Base-by-base conservation (phyloP, 2,329 filamentous ascomycete genomes). In the Tetracladium maxilliforme region DNA sequence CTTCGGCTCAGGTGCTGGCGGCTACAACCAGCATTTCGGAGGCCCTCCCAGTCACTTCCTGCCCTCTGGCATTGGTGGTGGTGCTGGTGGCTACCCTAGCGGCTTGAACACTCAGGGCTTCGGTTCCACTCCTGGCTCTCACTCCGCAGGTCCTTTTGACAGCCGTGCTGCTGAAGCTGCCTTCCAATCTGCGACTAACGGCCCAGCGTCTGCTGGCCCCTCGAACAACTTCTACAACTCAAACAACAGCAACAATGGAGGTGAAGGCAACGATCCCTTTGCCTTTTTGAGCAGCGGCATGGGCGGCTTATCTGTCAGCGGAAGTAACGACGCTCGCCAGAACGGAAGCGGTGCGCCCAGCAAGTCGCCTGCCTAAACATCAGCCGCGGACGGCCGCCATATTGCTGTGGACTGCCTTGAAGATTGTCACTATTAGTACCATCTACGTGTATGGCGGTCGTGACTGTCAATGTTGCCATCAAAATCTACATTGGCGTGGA, bases 161-260 rank as follows among this genome's bases (percentile, higher is more conserved):
- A 92, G 84, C 58, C 81, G 86, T 34, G 80, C 83, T 33, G 83
- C 87, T 10, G 87, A 95, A 56, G 84, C 84, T 32, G 87, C 90
- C 14, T 98, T 98, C 61, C 81, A 82, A 46, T 81, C 80, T 20
- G 84, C 82, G 19, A 76, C 76, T 39, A 87, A 90, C 39, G 81
- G 80, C 28, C 76, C 77, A 12, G 73, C 75, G 10, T 81, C 79
- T 22, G 76, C 75, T 32, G 80, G 78, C 20, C 72, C 76, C 17
- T 73, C 77, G 21, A 82, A 80, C 54, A 79, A 76, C 42, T 71
- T 70, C 44, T 80, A 77, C 42, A 77, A 76, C 45, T 58, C 49
- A 33, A 44, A 43, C 26, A 61, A 72, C 39, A n/a, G n/a, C n/a
- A n/a, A n/a, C n/a, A n/a, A n/a, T n/a, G n/a, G n/a, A n/a, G 59